These are phyloP conservation scores for Rhodotorula babjevae DNA, from an alignment of 768 basidiomycete species.

Conservation along the genomic window DNA sequence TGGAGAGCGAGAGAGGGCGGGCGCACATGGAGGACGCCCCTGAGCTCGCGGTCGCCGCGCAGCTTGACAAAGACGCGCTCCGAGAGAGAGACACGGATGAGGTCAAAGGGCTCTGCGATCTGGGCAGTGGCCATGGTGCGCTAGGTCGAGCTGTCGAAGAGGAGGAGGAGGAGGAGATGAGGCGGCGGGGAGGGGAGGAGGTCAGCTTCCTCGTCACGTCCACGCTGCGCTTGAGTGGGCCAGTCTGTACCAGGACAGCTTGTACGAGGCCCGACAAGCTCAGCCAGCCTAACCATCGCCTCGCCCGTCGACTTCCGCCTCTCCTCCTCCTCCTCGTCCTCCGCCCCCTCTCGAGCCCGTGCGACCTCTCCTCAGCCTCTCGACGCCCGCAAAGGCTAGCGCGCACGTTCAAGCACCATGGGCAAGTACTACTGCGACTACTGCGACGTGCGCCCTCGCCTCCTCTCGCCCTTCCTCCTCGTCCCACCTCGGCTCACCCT, in stretches of 20 bases:
- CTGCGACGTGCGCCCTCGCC: constrained; percentile 34
- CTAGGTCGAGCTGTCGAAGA: not conserved
- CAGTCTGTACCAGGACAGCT: too few species aligned
- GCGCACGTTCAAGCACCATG: not conserved
- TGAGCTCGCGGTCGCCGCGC: constrained; percentile 84
- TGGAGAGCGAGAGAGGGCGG: not conserved
- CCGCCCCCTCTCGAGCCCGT: not conserved
- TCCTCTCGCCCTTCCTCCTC: not conserved
- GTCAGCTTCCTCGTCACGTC: too few species aligned
- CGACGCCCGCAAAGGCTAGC: not conserved
- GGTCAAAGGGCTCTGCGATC: constrained; percentile 81
- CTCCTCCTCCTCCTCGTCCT: too few species aligned
- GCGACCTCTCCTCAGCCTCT: not conserved
- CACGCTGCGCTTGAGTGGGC: too few species aligned
- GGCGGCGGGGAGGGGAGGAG: not conserved
- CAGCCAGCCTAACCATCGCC: too few species aligned
- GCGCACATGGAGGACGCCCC: constrained; percentile 84
- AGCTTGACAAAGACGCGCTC: constrained; percentile 98
- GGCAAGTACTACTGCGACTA: constrained; percentile 40
- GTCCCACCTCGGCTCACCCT: not conserved
- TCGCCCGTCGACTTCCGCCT: too few species aligned
- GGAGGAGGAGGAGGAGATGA: not conserved
- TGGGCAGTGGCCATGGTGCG: constrained; percentile 13
- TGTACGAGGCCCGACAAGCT: too few species aligned
- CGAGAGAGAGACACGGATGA: constrained; percentile 89